These are phyloP conservation scores for Caloboletus firmus DNA, from an alignment of 1,284 basidiomycete species.

Conservation along the genomic window DNA sequence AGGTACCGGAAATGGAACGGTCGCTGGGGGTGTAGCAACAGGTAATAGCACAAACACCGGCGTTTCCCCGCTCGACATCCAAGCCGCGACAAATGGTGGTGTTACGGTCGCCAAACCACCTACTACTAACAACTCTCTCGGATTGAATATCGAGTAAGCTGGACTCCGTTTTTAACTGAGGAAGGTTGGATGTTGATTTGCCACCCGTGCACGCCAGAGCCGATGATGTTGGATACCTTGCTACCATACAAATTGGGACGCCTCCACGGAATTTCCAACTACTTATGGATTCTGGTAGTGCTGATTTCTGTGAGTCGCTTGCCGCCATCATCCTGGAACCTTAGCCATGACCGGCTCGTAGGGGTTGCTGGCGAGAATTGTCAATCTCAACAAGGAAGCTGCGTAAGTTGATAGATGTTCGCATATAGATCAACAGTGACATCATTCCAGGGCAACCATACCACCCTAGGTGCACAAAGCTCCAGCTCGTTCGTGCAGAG, in stretches of 20 bases:
- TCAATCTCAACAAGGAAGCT: conserved; percentile 26
- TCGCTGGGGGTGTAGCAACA: conserved; percentile 3
- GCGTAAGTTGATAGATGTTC: conserved; percentile 21
- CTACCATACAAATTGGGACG: conserved; percentile 75
- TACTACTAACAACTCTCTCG: conserved; percentile 59
- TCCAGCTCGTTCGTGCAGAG: conserved; percentile 67
- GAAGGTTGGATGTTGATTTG: background rate
- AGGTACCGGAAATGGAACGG: conserved; percentile 11
- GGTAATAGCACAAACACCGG: conserved; percentile 29
- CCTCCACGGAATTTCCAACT: conserved; percentile 71
- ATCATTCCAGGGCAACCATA: conserved; percentile 56
- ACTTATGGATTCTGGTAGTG: conserved; percentile 85
- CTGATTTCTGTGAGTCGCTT: conserved; percentile 63
- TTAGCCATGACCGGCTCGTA: background rate
- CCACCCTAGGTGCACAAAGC: conserved; percentile 62
- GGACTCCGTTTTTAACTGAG: background rate
- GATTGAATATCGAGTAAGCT: conserved; percentile 68
- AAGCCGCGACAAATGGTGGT: conserved; percentile 40
- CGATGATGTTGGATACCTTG: conserved; percentile 59
- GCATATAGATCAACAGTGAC: conserved; percentile 3
- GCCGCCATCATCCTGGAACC: background rate
- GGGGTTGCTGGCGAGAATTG: conserved; percentile 34
- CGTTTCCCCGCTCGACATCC: conserved; percentile 40
- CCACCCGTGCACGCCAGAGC: conserved; percentile 32
- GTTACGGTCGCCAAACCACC: conserved; percentile 56